phyloP scores from a whole-genome alignment of 2,329 filamentous ascomycete genomes.

The Cercospora nicotianae region DNA sequence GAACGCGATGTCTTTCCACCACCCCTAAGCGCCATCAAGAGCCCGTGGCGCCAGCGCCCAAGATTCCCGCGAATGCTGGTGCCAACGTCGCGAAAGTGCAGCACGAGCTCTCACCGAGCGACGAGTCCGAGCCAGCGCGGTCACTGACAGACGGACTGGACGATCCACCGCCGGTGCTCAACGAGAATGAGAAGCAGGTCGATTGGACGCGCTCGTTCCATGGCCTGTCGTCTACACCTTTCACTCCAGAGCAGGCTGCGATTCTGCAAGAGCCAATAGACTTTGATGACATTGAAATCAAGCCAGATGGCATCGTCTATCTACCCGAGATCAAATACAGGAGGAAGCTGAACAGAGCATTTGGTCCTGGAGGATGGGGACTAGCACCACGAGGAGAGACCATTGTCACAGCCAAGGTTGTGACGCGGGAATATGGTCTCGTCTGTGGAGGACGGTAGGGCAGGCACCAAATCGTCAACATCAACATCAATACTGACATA shows the following conservation, averaged over 20 bases:
- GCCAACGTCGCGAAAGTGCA: conserved; percentile 21
- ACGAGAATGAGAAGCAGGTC: conserved; percentile 55
- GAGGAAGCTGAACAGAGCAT: conserved; percentile 82
- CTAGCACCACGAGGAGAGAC: conserved; percentile 84
- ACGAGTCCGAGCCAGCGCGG: conserved; percentile 34
- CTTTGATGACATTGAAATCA: conserved; percentile 84
- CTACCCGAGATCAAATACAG: conserved; percentile 98
- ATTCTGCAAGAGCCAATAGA: conserved; percentile 68
- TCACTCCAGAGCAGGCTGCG: conserved; percentile 67
- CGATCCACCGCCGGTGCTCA: conserved; percentile 51
- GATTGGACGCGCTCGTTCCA: conserved; percentile 87
- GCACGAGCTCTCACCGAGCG: conserved; percentile 28
- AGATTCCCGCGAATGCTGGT: conserved; percentile 17
- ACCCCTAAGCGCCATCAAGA: conserved; percentile 29
- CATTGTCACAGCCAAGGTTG: conserved; percentile 74
- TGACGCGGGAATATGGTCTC: conserved; percentile 90
- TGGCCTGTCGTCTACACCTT: conserved; percentile 70
- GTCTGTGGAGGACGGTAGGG: conserved; percentile 81
- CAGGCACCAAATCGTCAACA: no score
- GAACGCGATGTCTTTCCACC: conserved; percentile 27
- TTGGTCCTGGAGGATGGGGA: conserved; percentile 95
- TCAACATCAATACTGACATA: conserved; percentile 17
- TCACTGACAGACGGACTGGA: conserved; percentile 54
- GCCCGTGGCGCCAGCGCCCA: conserved; percentile 16
- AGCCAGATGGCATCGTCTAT: conserved; percentile 95